Conservation (phyloP, 768 basidiomycete species). For the Naganishia vaughanmartiniae region DNA sequence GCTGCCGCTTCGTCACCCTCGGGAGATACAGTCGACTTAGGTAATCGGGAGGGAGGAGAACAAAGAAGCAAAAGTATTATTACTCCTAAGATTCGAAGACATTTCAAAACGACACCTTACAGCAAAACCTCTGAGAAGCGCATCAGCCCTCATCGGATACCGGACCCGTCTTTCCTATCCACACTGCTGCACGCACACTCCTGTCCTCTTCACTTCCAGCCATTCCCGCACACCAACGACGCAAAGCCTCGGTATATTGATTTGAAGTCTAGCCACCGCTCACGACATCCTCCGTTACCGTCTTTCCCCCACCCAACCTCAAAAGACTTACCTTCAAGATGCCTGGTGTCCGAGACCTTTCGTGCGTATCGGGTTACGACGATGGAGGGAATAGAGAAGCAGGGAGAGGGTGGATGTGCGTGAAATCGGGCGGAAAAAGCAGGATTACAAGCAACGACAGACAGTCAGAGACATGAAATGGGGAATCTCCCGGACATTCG, state of each 20-base stretch:
- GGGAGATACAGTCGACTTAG: not conserved
- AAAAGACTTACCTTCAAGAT: constrained; percentile 49
- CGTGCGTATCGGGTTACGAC: constrained; percentile 47
- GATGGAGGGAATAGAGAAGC: not conserved
- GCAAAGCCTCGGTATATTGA: not conserved
- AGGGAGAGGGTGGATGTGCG: not conserved
- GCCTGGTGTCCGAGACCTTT: constrained; percentile 58
- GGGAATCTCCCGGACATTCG: constrained; percentile 3
- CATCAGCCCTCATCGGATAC: not conserved
- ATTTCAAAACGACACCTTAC: no score
- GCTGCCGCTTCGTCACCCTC: constrained; percentile 10
- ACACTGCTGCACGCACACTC: not conserved
- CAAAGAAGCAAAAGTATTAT: not conserved
- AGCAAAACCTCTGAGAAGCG: no score
- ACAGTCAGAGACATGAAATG: constrained; percentile 25
- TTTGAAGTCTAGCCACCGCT: constrained; percentile 7
- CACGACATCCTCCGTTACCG: not conserved
- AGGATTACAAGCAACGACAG: constrained; percentile 11
- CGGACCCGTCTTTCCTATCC: not conserved
- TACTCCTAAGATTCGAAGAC: not conserved
- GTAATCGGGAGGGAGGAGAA: no score
- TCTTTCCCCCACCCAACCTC: not conserved
- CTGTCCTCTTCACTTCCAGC: constrained; percentile 3
- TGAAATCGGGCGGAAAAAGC: not conserved
- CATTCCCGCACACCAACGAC: not conserved